Percentiles rank a stretch among this genome's conserved stretches.
Conservation (phyloP, 1,139 yeast genomes). For the Lizanozyma gosingica region DNA sequence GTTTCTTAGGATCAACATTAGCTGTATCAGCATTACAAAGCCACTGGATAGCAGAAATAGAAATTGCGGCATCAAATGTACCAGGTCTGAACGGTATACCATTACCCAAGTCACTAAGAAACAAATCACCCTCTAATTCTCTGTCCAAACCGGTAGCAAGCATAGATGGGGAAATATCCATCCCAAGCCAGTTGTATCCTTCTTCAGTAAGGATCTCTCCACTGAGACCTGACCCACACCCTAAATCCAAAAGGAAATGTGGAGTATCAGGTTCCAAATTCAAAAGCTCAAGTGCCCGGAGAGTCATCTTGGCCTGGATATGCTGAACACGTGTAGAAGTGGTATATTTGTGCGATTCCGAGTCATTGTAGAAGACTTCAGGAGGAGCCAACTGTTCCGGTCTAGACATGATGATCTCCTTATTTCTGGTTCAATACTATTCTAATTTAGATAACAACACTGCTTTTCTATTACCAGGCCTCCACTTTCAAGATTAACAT, state of each 20-base stretch:
- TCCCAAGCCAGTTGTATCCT: constrained; percentile 91
- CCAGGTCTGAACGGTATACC: constrained; percentile 97
- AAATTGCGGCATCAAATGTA: constrained; percentile 92
- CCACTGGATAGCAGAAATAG: constrained; percentile 97
- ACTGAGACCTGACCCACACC: constrained; percentile 95
- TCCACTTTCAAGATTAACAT: background rate
- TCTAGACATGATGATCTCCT: constrained; percentile 67
- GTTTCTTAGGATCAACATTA: constrained; percentile 74
- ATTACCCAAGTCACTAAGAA: constrained; percentile 84
- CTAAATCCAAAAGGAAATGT: constrained; percentile 77
- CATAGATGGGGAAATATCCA: constrained; percentile 97
- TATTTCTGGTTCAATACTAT: no score
- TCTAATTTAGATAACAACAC: background rate
- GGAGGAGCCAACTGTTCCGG: constrained; percentile 98
- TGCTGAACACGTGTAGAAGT: constrained; percentile 93
- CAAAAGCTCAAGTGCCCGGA: constrained; percentile 81
- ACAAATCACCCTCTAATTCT: constrained; percentile 87
- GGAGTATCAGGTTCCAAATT: constrained; percentile 58
- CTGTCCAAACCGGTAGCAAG: constrained; percentile 88
- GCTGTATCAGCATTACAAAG: constrained; percentile 90
- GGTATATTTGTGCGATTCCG: constrained; percentile 84
- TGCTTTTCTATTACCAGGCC: background rate
- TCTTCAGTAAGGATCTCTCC: constrained; percentile 93
- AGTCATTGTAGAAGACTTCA: constrained; percentile 86
- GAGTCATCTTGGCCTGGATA: constrained; percentile 95